Percentiles rank a stretch among this genome's conserved stretches.
Conservation (phyloP, 1,284 basidiomycete species). For the Phylloporus sp. region DNA sequence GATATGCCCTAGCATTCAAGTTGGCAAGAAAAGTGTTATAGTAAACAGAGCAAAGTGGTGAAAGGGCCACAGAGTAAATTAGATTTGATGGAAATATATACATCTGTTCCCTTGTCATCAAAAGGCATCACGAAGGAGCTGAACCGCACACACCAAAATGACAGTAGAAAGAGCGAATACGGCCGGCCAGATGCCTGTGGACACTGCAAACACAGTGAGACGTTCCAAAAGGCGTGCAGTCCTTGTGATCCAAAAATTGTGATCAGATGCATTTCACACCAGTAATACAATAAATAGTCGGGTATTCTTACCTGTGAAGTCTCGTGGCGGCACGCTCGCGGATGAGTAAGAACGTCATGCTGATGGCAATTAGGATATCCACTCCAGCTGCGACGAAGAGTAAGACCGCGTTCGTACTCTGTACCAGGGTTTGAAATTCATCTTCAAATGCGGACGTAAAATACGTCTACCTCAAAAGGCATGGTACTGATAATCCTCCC, state of each 20-base stretch:
- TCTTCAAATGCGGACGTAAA: background rate
- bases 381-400: background rate
- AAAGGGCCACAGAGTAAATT: background rate
- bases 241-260: constrained; percentile 1
- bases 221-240: constrained; percentile 9
- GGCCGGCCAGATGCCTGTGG: constrained; percentile 19
- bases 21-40: constrained; percentile 24
- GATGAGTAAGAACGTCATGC: constrained; percentile 12
- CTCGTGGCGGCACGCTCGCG: background rate
- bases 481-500: background rate
- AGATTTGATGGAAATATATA: background rate
- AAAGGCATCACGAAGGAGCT: background rate
- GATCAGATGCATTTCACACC: background rate
- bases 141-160: constrained; percentile 13
- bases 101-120: background rate
- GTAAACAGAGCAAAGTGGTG: constrained; percentile 16
- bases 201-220: constrained; percentile 15
- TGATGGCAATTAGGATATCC: constrained; percentile 15
- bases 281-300: background rate
- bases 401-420: background rate
- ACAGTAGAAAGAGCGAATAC: constrained; percentile 7
- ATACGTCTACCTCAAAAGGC: background rate
- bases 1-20: constrained; percentile 19
- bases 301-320: background rate
- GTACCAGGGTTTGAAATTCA: background rate